Conservation (phyloP, 2,329 filamentous ascomycete genomes). For the Phaeophleospora eucalypticola region DNA sequence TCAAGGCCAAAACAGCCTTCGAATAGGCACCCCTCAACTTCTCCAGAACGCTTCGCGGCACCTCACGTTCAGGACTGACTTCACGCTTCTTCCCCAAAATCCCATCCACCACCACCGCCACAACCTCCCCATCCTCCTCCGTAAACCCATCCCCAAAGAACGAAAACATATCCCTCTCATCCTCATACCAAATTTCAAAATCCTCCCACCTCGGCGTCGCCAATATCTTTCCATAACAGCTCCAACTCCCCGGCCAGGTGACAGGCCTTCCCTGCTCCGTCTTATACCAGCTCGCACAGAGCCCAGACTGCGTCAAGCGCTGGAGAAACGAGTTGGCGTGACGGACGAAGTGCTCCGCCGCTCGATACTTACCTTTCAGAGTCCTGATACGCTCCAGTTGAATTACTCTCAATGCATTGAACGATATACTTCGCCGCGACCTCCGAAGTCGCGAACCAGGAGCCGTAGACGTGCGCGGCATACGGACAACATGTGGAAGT, state of each 20-base stretch:
- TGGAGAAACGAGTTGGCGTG: slow-evolving; percentile 15
- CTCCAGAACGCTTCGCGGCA: slow-evolving; percentile 14
- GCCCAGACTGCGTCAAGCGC: slow-evolving; percentile 8
- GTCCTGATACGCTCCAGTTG: slow-evolving; percentile 16
- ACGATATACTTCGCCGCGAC: slow-evolving; percentile 17
- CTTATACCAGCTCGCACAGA: slow-evolving; percentile 20
- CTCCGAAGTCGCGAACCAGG: slow-evolving; percentile 17
- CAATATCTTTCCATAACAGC: slow-evolving; percentile 12
- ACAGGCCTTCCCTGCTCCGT: slow-evolving; percentile 9
- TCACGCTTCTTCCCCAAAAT: slow-evolving; percentile 16
- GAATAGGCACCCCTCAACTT: slow-evolving; percentile 13
- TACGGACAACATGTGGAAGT: slow-evolving; percentile 17
- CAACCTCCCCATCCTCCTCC: slow-evolving; percentile 10
- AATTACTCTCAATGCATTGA: slow-evolving; percentile 18
- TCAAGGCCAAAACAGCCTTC: not conserved
- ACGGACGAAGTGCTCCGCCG: slow-evolving; percentile 18
- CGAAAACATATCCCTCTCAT: slow-evolving; percentile 19
- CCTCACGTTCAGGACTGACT: no score
- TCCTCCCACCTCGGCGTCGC: slow-evolving; percentile 18
- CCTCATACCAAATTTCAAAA: slow-evolving; percentile 18
- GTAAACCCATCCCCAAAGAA: slow-evolving; percentile 18
- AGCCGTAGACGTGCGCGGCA: slow-evolving; percentile 15
- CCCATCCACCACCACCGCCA: slow-evolving; percentile 8
- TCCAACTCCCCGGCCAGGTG: slow-evolving; percentile 16
- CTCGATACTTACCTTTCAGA: slow-evolving; percentile 11